Conservation (phyloP, 305 asterid species). For the Solanum hybrid region DNA sequence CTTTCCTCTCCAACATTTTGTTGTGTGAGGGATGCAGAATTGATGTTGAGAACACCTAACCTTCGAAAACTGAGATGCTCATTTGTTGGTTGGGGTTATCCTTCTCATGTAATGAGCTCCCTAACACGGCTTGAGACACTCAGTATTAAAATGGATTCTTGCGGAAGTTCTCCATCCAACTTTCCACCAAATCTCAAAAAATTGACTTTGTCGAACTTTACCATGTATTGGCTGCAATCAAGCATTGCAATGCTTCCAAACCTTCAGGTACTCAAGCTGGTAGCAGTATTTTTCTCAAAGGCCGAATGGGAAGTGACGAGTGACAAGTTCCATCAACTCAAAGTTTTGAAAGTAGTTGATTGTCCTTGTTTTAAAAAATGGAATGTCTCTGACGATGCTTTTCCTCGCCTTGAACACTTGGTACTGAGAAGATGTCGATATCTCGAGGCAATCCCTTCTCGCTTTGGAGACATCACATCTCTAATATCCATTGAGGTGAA, state of each 20-base stretch:
- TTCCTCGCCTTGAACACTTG: background rate
- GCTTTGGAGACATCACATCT: background rate
- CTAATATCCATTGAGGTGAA: background rate
- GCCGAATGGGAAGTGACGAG: background rate
- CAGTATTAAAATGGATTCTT: background rate
- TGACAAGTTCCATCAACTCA: background rate
- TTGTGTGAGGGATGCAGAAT: background rate
- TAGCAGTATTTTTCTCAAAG: background rate
- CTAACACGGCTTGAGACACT: background rate
- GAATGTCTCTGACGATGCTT: background rate
- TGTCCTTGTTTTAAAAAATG: background rate
- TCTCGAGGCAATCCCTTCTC: background rate
- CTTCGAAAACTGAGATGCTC: constrained; percentile 1
- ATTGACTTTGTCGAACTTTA: background rate
- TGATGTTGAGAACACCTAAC: constrained; percentile 2
- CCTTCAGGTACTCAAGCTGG: background rate
- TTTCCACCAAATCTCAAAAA: constrained; percentile 1
- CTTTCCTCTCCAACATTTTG: background rate
- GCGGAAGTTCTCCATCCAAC: background rate
- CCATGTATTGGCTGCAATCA: background rate
- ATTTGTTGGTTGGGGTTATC: background rate
- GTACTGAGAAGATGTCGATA: background rate
- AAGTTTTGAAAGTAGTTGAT: background rate
- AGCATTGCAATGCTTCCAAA: background rate
- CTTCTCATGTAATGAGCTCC: background rate